Evolutionary conservation across 2,329 filamentous ascomycete genomes (phyloP), one percentile per base, ranked within the genome.

Genomic region (Aspergillus melleus): DNA sequence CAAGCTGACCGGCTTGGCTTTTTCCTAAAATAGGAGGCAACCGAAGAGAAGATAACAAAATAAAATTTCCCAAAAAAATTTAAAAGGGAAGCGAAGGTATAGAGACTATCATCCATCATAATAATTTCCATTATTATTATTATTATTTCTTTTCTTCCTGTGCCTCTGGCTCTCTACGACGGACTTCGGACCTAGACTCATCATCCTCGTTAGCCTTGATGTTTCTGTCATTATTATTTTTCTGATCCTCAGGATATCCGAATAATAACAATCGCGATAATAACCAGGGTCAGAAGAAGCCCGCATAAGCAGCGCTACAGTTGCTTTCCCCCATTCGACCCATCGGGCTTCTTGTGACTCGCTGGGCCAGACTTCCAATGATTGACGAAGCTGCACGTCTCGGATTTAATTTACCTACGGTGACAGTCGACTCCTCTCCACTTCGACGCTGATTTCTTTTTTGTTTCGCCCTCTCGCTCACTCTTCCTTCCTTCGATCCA

Each of bases 371-470:
- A 59, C 60, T 54, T 49, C 61, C 58, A 63, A 59, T 60, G 53
- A 60, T 57, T 56, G 46, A 44, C 55, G 57, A 29, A 47, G 53
- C 62, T 64, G 61, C 62, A 66, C 56, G 59, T 58, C 57, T 60
- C 54, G 61, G 61, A 58, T 59, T 66, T 64, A 63, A 64, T 62
- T 62, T 60, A 22, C 30, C 30, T 29, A 42, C 59, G 58, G 57
- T 63, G 64, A 64, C 58, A 63, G 60, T 58, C 58, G 57, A 58
- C 52, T 54, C 52, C 55, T 57, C 60, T 62, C 57, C 64, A 60
- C 58, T 63, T 53, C 52, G 49, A 61, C 39, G 52, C 20, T 50
- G 58, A 64, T 30, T 55, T 60, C 36, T 24, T 51, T 54, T 51
- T 39, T 30, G 49, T 52, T 42, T 30, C 14, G 30, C 26, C 59